A percentile compares a stretch with the other conserved stretches of the same genome.
These are phyloP conservation scores for Brachypodium distachyon DNA, from an alignment of 202 grass and related monocot species.

Conservation along the genomic window DNA sequence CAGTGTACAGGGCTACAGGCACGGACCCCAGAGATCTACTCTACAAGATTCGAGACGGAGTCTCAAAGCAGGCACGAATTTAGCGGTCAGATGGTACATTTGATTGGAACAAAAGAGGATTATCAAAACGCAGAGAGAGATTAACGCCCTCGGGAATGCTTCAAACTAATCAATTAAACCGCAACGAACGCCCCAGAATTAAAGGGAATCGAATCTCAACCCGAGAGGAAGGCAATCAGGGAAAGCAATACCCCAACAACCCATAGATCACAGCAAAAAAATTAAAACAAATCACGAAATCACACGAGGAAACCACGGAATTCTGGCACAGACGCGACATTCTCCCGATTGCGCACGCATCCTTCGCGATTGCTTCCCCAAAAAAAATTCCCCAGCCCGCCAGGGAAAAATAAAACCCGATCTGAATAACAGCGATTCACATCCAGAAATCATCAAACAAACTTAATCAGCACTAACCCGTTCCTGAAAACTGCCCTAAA, in stretches of 20 bases:
- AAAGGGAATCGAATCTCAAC: neutral
- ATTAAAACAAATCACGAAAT: neutral
- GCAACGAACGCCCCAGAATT: neutral
- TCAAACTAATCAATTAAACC: neutral
- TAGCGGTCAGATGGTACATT: neutral
- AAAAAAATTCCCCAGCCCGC: neutral
- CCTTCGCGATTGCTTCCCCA: neutral
- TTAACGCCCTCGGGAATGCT: neutral
- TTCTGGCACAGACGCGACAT: neutral
- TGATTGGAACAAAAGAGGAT: neutral
- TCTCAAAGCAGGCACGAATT: neutral
- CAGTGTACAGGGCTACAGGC: no score
- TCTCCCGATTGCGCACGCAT: neutral
- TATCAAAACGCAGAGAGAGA: neutral
- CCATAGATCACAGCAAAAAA: neutral
- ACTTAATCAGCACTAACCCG: neutral
- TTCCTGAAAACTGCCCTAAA: neutral
- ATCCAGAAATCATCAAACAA: neutral
- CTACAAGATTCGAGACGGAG: constrained; percentile 4
- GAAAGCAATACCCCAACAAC: neutral
- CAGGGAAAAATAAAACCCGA: neutral
- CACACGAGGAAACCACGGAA: neutral
- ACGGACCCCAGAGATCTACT: neutral
- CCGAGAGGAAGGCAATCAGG: neutral
- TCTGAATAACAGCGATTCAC: neutral